Base-by-base conservation (phyloP, 371 early-diverging fungal genomes). In the Basidiobolus meristosporus region DNA sequence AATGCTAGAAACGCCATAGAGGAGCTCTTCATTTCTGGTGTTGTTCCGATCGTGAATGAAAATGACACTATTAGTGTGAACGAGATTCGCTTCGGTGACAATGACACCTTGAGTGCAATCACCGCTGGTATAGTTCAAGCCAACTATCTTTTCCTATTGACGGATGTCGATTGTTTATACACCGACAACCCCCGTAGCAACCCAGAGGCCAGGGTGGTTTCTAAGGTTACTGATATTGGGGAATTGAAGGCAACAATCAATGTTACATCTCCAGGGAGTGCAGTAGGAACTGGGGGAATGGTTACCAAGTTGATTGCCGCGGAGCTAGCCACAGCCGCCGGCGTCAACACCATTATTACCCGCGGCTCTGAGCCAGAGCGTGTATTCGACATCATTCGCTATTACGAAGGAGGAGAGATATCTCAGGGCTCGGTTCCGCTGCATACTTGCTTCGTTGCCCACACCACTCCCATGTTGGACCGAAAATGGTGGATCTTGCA, bases 401-500 rank as follows among this genome's bases (percentile, higher is more conserved):
- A 26, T 9, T 26, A 26, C 26, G 26, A 26, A 26, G 26, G 26
- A 5, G 26, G 26, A 26, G 26, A 26, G 26, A 26, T n/a, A 26
- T 5, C 5, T 9, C 3, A 26, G 9, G 3, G 5, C 3, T 9
- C 26, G 9, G 26, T 26, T 26, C 26, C 26, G 26, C 60, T 75
- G 30, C 77, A 80, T 46, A 90, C 93, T 9, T 72, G 79, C 30
- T 92, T 90, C 46, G 44, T 84, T 1, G 79, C 90, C 14, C 77
- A 77, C 41, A 56, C 68, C 26, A 71, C 79, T 40, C 82, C 85
- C 1, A 59, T 88, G 59, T 66, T 77, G 31, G 89, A 89, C 56
- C 75, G 85, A 37, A 86, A 89, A 52, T 95, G 92, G 92, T 91
- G 95, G 95, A 88, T 95, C 47, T 55, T 81, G 45, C 86, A 90